These are phyloP conservation scores for Pleurotus giganteus DNA, from an alignment of 768 basidiomycete genomes.

Conservation along the genomic window DNA sequence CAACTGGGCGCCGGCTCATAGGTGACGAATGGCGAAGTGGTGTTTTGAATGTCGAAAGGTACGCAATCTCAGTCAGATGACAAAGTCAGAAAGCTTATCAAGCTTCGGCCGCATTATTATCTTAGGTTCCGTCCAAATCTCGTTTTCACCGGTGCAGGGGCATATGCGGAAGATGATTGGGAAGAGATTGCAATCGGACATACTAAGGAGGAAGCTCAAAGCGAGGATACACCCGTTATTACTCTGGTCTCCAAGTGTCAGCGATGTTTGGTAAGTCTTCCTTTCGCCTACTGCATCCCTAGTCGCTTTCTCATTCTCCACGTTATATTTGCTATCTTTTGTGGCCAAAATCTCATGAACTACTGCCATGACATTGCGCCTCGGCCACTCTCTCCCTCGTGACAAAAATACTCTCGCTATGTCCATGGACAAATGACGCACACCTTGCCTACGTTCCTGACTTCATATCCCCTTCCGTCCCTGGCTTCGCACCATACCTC, in stretches of 20 bases:
- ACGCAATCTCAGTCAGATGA: slow-evolving; percentile 13
- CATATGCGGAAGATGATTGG: slow-evolving; percentile 74
- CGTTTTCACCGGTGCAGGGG: slow-evolving; percentile 60
- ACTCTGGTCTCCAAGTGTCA: slow-evolving; percentile 66
- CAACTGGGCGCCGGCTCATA: slow-evolving; percentile 43
- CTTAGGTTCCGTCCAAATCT: slow-evolving; percentile 77
- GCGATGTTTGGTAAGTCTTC: slow-evolving; percentile 62
- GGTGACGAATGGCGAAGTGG: slow-evolving; percentile 51
- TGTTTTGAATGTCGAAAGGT: slow-evolving; percentile 60
- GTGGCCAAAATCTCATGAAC: neutral
- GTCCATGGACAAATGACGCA: slow-evolving; percentile 5
- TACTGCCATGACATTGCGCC: neutral
- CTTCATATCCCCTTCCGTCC: neutral
- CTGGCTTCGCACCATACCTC: neutral
- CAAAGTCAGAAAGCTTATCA: neutral
- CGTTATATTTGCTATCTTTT: slow-evolving; percentile 10
- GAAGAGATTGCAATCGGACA: slow-evolving; percentile 54
- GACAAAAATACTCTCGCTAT: too few relatives aligned
- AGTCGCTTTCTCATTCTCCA: neutral
- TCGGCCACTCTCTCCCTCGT: too few relatives aligned
- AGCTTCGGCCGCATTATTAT: slow-evolving; percentile 8
- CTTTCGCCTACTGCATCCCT: neutral
- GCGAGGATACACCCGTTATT: slow-evolving; percentile 34
- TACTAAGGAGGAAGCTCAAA: slow-evolving; percentile 20
- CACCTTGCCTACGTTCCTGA: slow-evolving; percentile 7